These are phyloP conservation scores for Microcos paniculata DNA, from an alignment of 345 rosid genomes.

Conservation along the genomic window DNA sequence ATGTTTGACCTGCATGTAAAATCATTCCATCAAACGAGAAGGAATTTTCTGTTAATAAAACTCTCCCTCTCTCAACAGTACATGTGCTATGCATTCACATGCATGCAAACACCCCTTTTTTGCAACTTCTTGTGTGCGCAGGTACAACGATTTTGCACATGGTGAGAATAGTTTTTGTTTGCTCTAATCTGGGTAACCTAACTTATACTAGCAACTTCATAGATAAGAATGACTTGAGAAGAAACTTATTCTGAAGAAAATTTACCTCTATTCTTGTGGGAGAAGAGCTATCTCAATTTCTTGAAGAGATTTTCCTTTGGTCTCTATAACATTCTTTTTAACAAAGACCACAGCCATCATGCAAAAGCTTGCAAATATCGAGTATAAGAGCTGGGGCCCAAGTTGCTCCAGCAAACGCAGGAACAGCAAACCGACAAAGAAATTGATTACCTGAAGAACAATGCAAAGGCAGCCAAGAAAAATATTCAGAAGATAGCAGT, in stretches of 20 bases:
- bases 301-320: conserved; percentile 96
- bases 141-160: neutral
- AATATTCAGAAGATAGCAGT: neutral
- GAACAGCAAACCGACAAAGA: conserved; percentile 94
- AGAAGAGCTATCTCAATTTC: conserved; percentile 97
- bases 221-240: neutral
- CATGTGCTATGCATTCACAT: too few relatives aligned
- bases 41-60: neutral
- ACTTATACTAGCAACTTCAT: neutral
- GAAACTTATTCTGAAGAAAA: neutral
- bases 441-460: conserved; percentile 72
- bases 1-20: neutral
- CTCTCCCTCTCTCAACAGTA: too few relatives aligned
- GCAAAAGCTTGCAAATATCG: conserved; percentile 77
- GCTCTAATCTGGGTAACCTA: neutral
- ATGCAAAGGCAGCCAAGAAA: neutral
- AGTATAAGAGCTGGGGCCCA: conserved; percentile 76
- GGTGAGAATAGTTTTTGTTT: neutral
- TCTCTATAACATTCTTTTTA: conserved; percentile 78
- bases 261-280: conserved; percentile 38
- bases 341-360: conserved; percentile 80
- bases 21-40: neutral
- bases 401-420: conserved; percentile 78
- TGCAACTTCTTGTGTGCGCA: neutral
- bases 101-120: neutral